A percentile compares a stretch with the other conserved stretches of the same genome.
phyloP scores from a whole-genome alignment of 2,329 filamentous ascomycete species.

The Cladosporium sp. region DNA sequence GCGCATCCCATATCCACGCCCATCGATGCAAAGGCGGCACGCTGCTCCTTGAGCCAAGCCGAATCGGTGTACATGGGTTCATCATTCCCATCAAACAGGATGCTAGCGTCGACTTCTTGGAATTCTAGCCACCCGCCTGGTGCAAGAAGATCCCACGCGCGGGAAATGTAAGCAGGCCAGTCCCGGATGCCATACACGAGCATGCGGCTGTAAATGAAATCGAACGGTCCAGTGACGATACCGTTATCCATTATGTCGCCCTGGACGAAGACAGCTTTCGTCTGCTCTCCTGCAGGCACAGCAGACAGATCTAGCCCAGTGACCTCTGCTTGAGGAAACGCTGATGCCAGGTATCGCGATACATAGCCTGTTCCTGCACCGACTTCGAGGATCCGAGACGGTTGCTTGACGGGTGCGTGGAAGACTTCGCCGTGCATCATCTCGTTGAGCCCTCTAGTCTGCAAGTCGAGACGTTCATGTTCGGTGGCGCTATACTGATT shows the following conservation, averaged over 20 bases:
- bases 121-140: not conserved
- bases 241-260: not conserved
- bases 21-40: not conserved
- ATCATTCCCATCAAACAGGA: not conserved
- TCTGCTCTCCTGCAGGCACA: not conserved
- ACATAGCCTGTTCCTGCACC: constrained; percentile 15
- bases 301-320: not conserved
- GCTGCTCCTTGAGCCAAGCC: not conserved
- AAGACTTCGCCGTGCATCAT: not conserved
- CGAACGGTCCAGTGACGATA: not conserved
- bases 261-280: not conserved
- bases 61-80: not conserved
- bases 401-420: not conserved
- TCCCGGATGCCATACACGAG: not conserved
- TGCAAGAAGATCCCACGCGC: not conserved
- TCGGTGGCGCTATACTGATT: constrained; percentile 12
- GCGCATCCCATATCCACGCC: not conserved
- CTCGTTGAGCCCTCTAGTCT: not conserved
- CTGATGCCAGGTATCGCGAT: not conserved
- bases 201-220: not conserved
- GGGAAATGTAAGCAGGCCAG: not conserved
- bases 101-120: not conserved
- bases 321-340: not conserved
- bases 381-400: constrained; percentile 5
- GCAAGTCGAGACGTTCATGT: constrained; percentile 17